phyloP scores from a whole-genome alignment of 179 eudicot species.

The Corrigiola litoralis region DNA sequence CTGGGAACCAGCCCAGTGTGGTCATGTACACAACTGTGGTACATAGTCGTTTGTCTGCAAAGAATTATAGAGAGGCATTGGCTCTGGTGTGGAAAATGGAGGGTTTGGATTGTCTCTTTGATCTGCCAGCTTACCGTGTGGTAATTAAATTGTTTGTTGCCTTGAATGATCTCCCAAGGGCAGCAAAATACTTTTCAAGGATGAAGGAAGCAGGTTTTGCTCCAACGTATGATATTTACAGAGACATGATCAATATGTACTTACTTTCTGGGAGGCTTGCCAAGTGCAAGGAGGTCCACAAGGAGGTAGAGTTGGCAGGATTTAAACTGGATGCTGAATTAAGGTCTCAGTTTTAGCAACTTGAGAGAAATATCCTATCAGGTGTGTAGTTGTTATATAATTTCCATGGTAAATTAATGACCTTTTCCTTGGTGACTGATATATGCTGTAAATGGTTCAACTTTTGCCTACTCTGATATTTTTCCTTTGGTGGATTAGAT shows the following conservation, averaged over 20 bases:
- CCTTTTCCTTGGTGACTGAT: neutral
- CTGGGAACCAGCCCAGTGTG: slow-evolving; percentile 47
- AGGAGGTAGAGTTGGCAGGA: slow-evolving; percentile 74
- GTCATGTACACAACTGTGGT: slow-evolving; percentile 87
- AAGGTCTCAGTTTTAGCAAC: slow-evolving; percentile 43
- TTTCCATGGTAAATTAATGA: neutral
- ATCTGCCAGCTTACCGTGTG: slow-evolving; percentile 82
- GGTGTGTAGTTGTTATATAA: slow-evolving; percentile 11
- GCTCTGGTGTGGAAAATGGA: slow-evolving; percentile 96
- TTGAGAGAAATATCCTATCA: slow-evolving; percentile 28
- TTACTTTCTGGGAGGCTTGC: slow-evolving; percentile 64
- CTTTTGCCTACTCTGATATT: neutral
- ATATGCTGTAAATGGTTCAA: neutral
- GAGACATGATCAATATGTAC: slow-evolving; percentile 49
- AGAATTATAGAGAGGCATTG: slow-evolving; percentile 64
- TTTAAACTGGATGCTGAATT: slow-evolving; percentile 48
- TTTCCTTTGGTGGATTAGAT: neutral
- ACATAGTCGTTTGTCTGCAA: slow-evolving; percentile 51
- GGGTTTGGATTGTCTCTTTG: slow-evolving; percentile 46
- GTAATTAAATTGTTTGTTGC: slow-evolving; percentile 76
- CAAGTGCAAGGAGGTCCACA: slow-evolving; percentile 70
- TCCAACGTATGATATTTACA: slow-evolving; percentile 74
- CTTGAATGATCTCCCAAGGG: slow-evolving; percentile 69
- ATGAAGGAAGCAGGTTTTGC: slow-evolving; percentile 80
- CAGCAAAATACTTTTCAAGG: slow-evolving; percentile 67